These are phyloP conservation scores for Hanseniaspora vineae DNA, from an alignment of 805 yeast genomes.

Conservation along the genomic window DNA sequence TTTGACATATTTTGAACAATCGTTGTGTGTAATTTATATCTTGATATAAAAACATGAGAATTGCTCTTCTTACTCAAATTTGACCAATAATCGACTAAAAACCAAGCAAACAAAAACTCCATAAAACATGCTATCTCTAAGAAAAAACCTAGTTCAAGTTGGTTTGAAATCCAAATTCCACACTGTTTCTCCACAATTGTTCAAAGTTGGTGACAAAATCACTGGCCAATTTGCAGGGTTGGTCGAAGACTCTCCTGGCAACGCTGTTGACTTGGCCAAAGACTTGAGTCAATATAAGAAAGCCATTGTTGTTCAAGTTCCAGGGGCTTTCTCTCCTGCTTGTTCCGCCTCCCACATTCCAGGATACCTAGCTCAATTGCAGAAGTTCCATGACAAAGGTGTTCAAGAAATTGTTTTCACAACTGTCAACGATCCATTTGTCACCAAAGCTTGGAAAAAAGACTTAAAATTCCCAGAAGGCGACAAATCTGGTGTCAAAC, in stretches of 20 bases:
- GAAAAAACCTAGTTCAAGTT: constrained; percentile 30
- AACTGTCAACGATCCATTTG: constrained; percentile 81
- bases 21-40: no score
- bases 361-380: constrained; percentile 39
- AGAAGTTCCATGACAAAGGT: constrained; percentile 54
- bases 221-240: constrained; percentile 42
- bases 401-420: constrained; percentile 47
- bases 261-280: constrained; percentile 41
- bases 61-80: no score
- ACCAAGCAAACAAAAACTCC: not conserved
- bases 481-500: constrained; percentile 25
- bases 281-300: constrained; percentile 24
- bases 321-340: constrained; percentile 83
- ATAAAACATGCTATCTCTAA: constrained; percentile 6
- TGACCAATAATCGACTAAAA: no score
- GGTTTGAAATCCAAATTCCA: constrained; percentile 7
- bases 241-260: constrained; percentile 51
- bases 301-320: constrained; percentile 50
- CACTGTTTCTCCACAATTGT: constrained; percentile 7
- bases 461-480: constrained; percentile 22
- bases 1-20: no score
- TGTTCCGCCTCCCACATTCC: constrained; percentile 66
- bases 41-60: no score
- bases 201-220: constrained; percentile 46
- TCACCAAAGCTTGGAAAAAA: constrained; percentile 68